Conservation (phyloP, 2,329 filamentous ascomycete genomes). For the Fusarium acutatum region DNA sequence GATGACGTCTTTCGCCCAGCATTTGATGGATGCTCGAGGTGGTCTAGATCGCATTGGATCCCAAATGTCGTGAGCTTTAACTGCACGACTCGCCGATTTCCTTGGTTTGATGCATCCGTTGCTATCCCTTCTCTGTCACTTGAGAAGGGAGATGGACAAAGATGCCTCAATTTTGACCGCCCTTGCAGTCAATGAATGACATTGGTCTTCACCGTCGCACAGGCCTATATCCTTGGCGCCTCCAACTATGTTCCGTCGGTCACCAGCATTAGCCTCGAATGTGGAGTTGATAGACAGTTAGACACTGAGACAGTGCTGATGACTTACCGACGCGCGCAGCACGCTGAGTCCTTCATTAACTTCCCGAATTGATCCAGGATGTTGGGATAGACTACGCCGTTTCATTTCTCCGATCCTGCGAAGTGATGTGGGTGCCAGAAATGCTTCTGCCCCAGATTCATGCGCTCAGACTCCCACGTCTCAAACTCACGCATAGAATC, state of each 20-base stretch:
- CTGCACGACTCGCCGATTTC: slow-evolving; percentile 11
- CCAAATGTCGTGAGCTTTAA: not conserved
- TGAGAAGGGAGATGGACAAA: not conserved
- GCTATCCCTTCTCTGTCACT: not conserved
- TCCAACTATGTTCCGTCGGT: not conserved
- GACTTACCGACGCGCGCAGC: slow-evolving; percentile 21
- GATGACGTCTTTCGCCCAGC: slow-evolving; percentile 26
- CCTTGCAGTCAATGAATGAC: not conserved
- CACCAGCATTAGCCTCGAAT: not conserved
- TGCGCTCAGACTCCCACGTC: slow-evolving; percentile 18
- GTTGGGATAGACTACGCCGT: not conserved
- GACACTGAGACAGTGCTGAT: slow-evolving; percentile 29
- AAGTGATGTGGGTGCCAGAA: slow-evolving; percentile 4
- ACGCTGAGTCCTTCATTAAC: slow-evolving; percentile 1
- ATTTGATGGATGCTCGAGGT: not conserved
- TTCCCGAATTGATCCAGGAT: slow-evolving; percentile 7
- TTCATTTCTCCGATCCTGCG: slow-evolving; percentile 11
- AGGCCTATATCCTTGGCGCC: slow-evolving; percentile 10
- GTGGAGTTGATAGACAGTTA: not conserved
- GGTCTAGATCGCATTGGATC: slow-evolving; percentile 29
- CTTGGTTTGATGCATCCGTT: slow-evolving; percentile 13
- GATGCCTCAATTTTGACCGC: slow-evolving; percentile 3
- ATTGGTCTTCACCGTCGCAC: not conserved
- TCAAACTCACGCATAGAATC: slow-evolving; percentile 3
- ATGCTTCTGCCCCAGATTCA: not conserved